phyloP scores from a whole-genome alignment of 2,329 filamentous ascomycete genomes.

The Alternaria arbusti region DNA sequence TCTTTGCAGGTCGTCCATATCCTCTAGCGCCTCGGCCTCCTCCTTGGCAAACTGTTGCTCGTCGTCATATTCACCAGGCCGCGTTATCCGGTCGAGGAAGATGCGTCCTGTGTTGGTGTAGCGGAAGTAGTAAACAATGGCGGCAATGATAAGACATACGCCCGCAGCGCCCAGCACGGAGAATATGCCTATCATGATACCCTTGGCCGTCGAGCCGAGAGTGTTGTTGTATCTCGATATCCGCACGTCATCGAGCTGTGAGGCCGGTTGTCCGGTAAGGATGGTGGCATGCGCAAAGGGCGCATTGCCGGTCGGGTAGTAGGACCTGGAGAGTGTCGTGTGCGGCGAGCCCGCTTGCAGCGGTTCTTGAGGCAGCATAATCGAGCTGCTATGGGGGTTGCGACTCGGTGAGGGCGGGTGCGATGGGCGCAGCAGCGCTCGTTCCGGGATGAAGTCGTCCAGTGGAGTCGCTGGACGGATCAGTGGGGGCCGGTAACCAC shows the following conservation, averaged over 20 bases:
- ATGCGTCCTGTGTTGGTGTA: conserved; percentile 89
- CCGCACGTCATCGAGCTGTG: conserved; percentile 34
- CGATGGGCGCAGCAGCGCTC: conserved; percentile 31
- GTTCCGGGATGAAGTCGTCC: conserved; percentile 22
- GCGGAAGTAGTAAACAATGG: conserved; percentile 90
- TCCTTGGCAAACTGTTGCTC: conserved; percentile 93
- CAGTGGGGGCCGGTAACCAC: conserved; percentile 28
- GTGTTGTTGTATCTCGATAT: conserved; percentile 29
- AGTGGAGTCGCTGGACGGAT: conserved; percentile 13
- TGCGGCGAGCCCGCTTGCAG: conserved; percentile 35
- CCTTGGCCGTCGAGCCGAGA: conserved; percentile 67
- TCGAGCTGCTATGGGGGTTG: conserved; percentile 14
- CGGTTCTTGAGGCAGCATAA: conserved; percentile 44
- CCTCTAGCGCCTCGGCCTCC: conserved; percentile 91
- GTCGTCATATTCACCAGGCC: conserved; percentile 96
- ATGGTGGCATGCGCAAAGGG: conserved; percentile 31
- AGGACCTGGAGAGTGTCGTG: conserved; percentile 41
- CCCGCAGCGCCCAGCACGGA: conserved; percentile 93
- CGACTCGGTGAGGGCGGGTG: conserved; percentile 14
- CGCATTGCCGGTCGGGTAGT: conserved; percentile 30
- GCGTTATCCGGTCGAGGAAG: conserved; percentile 87
- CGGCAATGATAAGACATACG: conserved; percentile 78
- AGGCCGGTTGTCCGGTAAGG: conserved; percentile 19
- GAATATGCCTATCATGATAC: conserved; percentile 91
- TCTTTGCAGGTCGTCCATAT: conserved; percentile 91